Evolutionary conservation across 345 rosid genomes (phyloP).

Genomic region (Bruguiera sexangula): DNA sequence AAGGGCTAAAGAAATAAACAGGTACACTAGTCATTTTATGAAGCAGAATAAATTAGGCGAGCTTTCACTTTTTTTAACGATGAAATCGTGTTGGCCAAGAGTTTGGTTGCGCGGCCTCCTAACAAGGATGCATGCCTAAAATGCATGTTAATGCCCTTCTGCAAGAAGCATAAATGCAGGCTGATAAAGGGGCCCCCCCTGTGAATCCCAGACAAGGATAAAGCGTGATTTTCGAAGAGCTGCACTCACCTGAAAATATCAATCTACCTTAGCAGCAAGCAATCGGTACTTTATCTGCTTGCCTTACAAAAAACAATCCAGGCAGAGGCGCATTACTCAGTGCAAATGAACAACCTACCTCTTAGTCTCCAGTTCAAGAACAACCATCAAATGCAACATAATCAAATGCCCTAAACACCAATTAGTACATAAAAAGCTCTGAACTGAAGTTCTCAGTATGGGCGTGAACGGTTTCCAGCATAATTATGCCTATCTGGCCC

Average conservation of each 20-base stretch:
- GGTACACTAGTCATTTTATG: too few species aligned
- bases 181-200: too few species aligned
- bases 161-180: too few species aligned
- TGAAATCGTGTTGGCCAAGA: too few species aligned
- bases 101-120: too few species aligned
- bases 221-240: conserved; percentile 30
- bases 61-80: too few species aligned
- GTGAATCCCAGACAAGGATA: neutral
- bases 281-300: conserved; percentile 60
- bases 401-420: conserved; percentile 48
- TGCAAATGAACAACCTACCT: conserved; percentile 68
- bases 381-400: conserved; percentile 46
- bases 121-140: too few species aligned
- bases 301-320: conserved; percentile 45
- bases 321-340: conserved; percentile 46
- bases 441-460: conserved; percentile 55
- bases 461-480: conserved; percentile 97
- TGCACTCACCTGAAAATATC: conserved; percentile 75
- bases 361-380: conserved; percentile 68
- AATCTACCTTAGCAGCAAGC: conserved; percentile 77
- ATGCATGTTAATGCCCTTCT: too few species aligned
- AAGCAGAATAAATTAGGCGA: too few species aligned
- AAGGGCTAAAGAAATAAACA: too few species aligned
- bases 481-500: conserved; percentile 85
- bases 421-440: conserved; percentile 55